phyloP scores from a whole-genome alignment of 768 basidiomycete genomes.

The Baorangia bicolor region DNA sequence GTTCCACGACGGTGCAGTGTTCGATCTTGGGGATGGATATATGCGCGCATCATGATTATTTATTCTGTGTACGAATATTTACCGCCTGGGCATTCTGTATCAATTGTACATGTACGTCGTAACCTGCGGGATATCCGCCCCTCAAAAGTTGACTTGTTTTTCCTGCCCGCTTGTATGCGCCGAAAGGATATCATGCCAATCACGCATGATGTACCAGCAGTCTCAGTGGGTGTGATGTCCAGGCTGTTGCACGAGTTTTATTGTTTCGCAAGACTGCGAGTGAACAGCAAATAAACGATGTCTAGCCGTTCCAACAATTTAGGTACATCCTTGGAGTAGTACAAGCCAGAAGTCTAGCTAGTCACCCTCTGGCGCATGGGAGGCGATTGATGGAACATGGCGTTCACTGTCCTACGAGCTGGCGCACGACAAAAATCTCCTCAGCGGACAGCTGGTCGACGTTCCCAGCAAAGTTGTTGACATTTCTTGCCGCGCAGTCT shows the following conservation, averaged over 20 bases:
- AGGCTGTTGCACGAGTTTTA: not conserved
- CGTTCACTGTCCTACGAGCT: slow-evolving; percentile 38
- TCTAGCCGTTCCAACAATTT: not conserved
- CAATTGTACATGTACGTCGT: not conserved
- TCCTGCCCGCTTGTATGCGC: not conserved
- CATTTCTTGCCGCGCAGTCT: slow-evolving; percentile 64
- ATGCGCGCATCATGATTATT: not conserved
- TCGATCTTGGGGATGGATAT: not conserved
- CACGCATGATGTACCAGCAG: not conserved
- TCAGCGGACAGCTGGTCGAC: slow-evolving; percentile 69
- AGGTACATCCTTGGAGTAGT: slow-evolving; percentile 11
- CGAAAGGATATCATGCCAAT: not conserved
- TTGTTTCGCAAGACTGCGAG: too few species aligned
- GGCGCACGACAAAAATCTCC: slow-evolving; percentile 65
- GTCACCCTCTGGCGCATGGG: too few species aligned
- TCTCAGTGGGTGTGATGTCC: not conserved
- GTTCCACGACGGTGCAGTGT: not conserved
- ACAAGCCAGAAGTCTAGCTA: slow-evolving; percentile 7
- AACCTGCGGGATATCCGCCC: not conserved
- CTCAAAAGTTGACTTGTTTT: not conserved
- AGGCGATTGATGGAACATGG: not conserved
- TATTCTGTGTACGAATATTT: not conserved
- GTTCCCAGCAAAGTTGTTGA: slow-evolving; percentile 57
- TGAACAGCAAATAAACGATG: not conserved
- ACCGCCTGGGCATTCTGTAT: not conserved